Conservation (phyloP, 352 stramenopile genomes). For the Globisporangium radiosum region DNA sequence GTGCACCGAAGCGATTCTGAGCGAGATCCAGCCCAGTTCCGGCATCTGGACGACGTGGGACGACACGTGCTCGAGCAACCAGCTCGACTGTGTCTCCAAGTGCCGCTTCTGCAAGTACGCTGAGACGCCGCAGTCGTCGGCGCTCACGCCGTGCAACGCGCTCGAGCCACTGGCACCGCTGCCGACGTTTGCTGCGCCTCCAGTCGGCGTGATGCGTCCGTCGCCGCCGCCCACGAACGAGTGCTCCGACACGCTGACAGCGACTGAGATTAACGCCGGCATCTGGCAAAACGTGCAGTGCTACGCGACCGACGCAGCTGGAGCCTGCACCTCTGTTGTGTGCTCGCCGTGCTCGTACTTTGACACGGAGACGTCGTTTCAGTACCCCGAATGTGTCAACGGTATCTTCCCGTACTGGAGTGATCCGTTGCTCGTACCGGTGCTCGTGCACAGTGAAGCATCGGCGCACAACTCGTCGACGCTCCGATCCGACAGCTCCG, state of each 20-base stretch:
- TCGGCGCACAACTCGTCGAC: neutral
- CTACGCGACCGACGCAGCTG: constrained; percentile 1
- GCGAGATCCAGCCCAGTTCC: neutral
- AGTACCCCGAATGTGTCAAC: constrained; percentile 9
- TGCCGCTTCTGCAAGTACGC: constrained; percentile 13
- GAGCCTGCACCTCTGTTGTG: constrained; percentile 4
- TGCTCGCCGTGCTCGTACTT: constrained; percentile 13
- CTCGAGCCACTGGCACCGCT: constrained; percentile 1
- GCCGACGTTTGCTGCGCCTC: constrained; percentile 1
- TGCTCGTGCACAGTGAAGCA: neutral
- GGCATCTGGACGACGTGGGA: constrained; percentile 14
- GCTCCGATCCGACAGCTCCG: neutral
- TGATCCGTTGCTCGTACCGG: neutral
- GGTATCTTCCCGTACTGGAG: constrained; percentile 8
- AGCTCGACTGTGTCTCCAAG: constrained; percentile 6
- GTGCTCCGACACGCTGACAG: constrained; percentile 3
- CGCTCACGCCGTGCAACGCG: constrained; percentile 7
- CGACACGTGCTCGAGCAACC: constrained; percentile 1
- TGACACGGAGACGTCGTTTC: constrained; percentile 7
- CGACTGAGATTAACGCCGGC: constrained; percentile 1
- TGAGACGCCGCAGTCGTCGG: neutral
- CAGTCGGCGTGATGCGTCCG: neutral
- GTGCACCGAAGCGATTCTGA: constrained; percentile 7
- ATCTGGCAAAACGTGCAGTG: constrained; percentile 12
- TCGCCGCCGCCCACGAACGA: constrained; percentile 4